Conservation (phyloP, 148 eudicot species). For the Cornus kousa region DNA sequence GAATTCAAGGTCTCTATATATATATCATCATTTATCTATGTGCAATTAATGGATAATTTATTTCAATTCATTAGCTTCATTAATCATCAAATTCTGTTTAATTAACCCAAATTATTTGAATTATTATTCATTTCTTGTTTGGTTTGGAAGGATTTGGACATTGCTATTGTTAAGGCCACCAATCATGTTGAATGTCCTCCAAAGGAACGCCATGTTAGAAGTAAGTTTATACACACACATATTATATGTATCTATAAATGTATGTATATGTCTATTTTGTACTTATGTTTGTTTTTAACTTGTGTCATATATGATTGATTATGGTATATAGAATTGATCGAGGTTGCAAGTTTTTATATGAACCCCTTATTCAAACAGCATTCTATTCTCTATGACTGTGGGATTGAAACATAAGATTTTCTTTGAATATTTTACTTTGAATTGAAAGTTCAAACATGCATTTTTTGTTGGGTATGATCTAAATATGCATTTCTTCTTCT, state of each 20-base stretch:
- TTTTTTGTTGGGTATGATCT: too few species aligned
- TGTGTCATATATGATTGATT: too few species aligned
- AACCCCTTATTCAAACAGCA: too few species aligned
- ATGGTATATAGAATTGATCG: not conserved
- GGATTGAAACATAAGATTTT: not conserved
- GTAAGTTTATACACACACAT: conserved; percentile 33
- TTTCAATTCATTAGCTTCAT: not conserved
- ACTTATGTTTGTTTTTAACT: not conserved
- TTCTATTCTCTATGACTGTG: not conserved
- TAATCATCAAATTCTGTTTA: not conserved
- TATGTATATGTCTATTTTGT: not conserved
- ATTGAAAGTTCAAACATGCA: not conserved
- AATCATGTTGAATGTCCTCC: conserved; percentile 92
- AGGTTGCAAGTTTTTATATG: not conserved
- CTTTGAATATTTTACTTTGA: not conserved
- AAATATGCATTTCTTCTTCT: not conserved
- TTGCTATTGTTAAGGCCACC: conserved; percentile 94
- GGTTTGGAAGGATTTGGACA: conserved; percentile 73
- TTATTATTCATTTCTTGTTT: too few species aligned
- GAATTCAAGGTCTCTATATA: conserved; percentile 69
- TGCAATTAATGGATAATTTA: not conserved
- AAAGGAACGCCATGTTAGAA: conserved; percentile 87
- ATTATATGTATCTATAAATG: too few species aligned
- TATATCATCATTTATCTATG: not conserved
- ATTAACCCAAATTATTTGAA: not conserved